These are phyloP conservation scores for Mycena galericulata DNA, from an alignment of 768 basidiomycete species.

Conservation along the genomic window DNA sequence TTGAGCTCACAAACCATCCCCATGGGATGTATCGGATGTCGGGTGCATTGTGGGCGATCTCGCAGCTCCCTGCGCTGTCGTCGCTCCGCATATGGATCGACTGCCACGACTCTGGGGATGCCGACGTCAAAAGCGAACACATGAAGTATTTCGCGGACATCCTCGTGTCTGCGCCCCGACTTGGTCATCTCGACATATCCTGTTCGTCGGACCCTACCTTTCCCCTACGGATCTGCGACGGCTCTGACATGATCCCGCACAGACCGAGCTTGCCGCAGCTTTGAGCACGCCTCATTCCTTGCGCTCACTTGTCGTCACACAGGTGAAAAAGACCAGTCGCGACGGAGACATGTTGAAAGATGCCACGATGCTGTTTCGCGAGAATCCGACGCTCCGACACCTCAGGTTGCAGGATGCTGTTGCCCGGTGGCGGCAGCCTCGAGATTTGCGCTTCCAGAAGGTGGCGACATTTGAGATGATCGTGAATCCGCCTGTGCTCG, in stretches of 20 bases:
- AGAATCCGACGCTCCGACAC: constrained; percentile 20
- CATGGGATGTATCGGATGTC: constrained; percentile 32
- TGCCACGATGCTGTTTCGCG: constrained; percentile 27
- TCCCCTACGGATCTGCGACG: neutral
- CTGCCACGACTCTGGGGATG: constrained; percentile 33
- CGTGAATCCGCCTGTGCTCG: constrained; percentile 11
- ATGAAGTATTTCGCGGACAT: constrained; percentile 33
- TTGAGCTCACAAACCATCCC: constrained; percentile 33
- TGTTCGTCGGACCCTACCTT: constrained; percentile 34
- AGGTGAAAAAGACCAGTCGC: constrained; percentile 24
- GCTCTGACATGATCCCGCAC: neutral
- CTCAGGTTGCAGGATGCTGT: constrained; percentile 29
- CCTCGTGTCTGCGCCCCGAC: constrained; percentile 21
- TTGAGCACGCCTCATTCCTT: constrained; percentile 22
- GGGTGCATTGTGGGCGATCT: constrained; percentile 33
- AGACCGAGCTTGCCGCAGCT: constrained; percentile 27
- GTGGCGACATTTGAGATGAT: constrained; percentile 26
- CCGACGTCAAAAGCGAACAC: constrained; percentile 33
- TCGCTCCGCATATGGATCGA: constrained; percentile 36
- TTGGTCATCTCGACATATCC: constrained; percentile 29
- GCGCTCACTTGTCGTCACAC: constrained; percentile 31
- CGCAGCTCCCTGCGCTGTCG: constrained; percentile 28
- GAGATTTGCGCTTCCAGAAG: constrained; percentile 31
- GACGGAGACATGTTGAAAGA: constrained; percentile 32
- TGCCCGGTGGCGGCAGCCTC: constrained; percentile 34